These are phyloP conservation scores for Neofusicoccum umdonicola DNA, from an alignment of 2,329 filamentous ascomycete species.

Conservation along the genomic window DNA sequence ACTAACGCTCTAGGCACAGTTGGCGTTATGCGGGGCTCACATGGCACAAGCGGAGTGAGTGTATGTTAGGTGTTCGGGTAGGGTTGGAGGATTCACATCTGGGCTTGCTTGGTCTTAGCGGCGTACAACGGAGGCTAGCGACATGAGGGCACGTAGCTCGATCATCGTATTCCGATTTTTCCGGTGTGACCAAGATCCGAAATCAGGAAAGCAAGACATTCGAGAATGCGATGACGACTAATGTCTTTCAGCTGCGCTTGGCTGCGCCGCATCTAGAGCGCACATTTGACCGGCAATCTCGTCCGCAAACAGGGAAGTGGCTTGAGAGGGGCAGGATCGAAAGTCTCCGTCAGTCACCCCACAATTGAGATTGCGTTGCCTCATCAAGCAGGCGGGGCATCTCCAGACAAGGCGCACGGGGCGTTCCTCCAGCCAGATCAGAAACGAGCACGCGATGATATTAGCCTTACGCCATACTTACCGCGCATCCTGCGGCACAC, in stretches of 20 bases:
- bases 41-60: neutral
- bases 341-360: neutral
- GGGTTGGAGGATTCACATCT: neutral
- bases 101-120: neutral
- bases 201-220: neutral
- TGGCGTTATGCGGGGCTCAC: conserved; percentile 10
- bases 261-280: neutral
- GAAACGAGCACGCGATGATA: neutral
- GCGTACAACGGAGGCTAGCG: neutral
- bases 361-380: neutral
- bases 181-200: neutral
- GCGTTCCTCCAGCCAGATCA: neutral
- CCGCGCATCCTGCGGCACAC: neutral
- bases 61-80: neutral
- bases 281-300: neutral
- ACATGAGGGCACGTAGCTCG: neutral
- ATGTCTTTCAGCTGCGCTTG: neutral
- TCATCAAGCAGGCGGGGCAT: neutral
- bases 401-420: neutral
- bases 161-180: neutral
- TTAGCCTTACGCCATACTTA: conserved; percentile 16
- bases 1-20: neutral
- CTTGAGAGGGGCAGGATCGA: neutral
- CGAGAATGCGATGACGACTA: neutral
- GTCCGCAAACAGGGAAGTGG: neutral